Conservation (phyloP, 768 basidiomycete genomes). For the Trametes elegans region DNA sequence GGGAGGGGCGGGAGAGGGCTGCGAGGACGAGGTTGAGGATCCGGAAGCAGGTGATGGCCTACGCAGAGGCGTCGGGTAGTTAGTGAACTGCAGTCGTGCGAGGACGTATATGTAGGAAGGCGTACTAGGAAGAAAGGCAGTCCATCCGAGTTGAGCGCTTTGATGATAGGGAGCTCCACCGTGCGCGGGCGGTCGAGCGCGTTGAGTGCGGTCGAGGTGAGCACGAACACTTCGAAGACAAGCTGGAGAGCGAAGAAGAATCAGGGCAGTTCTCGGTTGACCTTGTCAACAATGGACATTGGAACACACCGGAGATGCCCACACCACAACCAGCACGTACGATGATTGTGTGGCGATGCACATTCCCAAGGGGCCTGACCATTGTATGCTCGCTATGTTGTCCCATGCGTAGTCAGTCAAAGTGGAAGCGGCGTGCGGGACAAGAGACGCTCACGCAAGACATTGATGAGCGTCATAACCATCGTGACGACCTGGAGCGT, state of each 20-base stretch:
- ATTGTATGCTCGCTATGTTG: slow-evolving; percentile 30
- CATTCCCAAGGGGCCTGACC: slow-evolving; percentile 22
- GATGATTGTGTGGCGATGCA: slow-evolving; percentile 29
- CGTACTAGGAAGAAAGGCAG: slow-evolving; percentile 36
- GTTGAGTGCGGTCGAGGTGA: slow-evolving; percentile 33
- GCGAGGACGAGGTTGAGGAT: slow-evolving; percentile 30
- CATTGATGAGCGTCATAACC: slow-evolving; percentile 24
- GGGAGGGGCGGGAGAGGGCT: slow-evolving; percentile 21
- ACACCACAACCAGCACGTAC: slow-evolving; percentile 26
- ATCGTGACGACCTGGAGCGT: slow-evolving; percentile 24
- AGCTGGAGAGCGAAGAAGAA: slow-evolving; percentile 30
- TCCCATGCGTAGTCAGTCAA: background rate
- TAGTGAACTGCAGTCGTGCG: background rate
- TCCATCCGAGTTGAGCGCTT: slow-evolving; percentile 35
- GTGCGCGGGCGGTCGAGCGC: slow-evolving; percentile 35
- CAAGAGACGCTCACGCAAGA: slow-evolving; percentile 25
- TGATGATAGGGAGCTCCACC: slow-evolving; percentile 26
- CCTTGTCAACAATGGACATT: too few relatives aligned
- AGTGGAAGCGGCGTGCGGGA: background rate
- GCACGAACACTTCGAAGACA: slow-evolving; percentile 34
- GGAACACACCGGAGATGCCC: slow-evolving; percentile 34
- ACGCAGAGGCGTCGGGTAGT: background rate
- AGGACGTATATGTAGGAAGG: background rate
- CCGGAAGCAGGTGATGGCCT: slow-evolving; percentile 29
- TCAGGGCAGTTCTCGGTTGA: too few relatives aligned